Base-by-base conservation (phyloP, 176 grass and related monocot species). In the Sorghum bicolor region DNA sequence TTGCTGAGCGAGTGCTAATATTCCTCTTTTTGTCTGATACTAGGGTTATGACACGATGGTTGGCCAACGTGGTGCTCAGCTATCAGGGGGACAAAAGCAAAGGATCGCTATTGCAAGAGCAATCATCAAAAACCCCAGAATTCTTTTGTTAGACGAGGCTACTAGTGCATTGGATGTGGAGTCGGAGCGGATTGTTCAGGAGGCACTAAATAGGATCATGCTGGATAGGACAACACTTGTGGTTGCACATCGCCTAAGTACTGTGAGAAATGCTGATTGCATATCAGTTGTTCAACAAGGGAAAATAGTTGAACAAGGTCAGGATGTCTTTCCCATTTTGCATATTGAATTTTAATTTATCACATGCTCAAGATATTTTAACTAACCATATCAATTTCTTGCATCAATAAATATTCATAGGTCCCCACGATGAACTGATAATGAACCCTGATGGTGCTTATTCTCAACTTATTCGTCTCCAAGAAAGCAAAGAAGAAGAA, bases 41-140 rank as follows among this genome's bases (percentile, higher is more conserved):
- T 39, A 97, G 94, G 94, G 94, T 20, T 87, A 94, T 80, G 92
- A 97, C 33, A 97, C 94, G 9, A 92, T 97, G 94, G 94, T 97
- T 58, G 94, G 94, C 8, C 88, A 97, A 65, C 89, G 87, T 50
- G 94, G 94, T 80, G 89, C 87, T 34, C 94, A 97, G 61, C 85
- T 97, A 30, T 97, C 94, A 34, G 94, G 94, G 3, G 94, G 94
- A 15, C 94, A 97, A 71, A 97, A 97, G 80, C 94, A 97, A 71
- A 94, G 92, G 80, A 85, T 97, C 48, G 92, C 94, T 34, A 94
- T 97, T 64, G 94, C 94, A 57, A 94, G 94, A 83, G 94, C 94
- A 43, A 90, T 97, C 61, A 44, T 97, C 34, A 97, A 97, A 78
- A 86, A 94, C 33, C 94, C 94, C 1, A 90, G 81, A 83, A 97